These are phyloP conservation scores for Fusarium sulawesiense DNA, from an alignment of 2,329 filamentous ascomycete species.

Conservation along the genomic window DNA sequence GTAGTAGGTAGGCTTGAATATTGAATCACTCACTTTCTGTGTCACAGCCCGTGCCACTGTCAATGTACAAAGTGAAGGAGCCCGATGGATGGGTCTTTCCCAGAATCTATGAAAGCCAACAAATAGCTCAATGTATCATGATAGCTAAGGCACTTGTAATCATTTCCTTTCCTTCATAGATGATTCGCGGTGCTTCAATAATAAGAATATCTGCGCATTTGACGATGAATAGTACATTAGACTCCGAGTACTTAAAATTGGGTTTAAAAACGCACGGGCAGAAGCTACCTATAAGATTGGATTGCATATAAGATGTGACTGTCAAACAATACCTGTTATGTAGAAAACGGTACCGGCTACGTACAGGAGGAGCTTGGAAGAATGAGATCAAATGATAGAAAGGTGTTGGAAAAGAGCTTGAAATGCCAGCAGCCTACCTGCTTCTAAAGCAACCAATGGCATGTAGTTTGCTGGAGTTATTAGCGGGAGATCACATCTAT, in stretches of 20 bases:
- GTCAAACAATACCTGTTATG: background rate
- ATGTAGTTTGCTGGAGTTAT: background rate
- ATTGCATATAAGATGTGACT: background rate
- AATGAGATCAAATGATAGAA: background rate
- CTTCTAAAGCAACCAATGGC: conserved; percentile 4
- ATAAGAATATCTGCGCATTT: background rate
- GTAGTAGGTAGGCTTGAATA: background rate
- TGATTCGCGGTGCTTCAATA: background rate
- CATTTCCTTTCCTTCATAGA: background rate
- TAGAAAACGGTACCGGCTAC: background rate
- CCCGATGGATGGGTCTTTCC: background rate
- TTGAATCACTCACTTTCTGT: conserved; percentile 8
- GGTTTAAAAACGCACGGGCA: background rate
- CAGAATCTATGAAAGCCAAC: background rate
- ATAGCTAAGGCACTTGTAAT: background rate
- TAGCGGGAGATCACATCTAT: conserved; percentile 7
- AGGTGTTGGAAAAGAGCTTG: background rate
- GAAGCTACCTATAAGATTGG: background rate
- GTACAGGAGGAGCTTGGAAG: background rate
- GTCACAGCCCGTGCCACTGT: conserved; percentile 2
- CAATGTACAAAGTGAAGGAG: background rate
- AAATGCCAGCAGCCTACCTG: background rate
- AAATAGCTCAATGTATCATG: conserved; percentile 13
- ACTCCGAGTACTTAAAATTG: background rate
- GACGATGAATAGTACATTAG: conserved; percentile 3